Base-by-base conservation (phyloP, 176 grass and related monocot genomes). In the Chloris gayana region DNA sequence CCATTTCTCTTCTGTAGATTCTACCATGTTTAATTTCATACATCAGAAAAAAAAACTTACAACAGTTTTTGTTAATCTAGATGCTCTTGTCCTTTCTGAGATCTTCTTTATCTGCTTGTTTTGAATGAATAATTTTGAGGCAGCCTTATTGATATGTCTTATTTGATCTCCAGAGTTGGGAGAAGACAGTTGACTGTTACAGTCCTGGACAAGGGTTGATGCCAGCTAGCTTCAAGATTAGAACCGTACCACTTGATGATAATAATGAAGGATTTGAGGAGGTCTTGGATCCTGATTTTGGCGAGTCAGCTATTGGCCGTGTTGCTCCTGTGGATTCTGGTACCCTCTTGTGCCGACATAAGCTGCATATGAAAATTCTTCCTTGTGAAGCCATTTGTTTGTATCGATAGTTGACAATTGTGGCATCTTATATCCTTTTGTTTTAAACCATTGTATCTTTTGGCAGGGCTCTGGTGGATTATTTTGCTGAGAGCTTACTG, bases 321-420 rank as follows among this genome's bases (percentile, higher is more conserved):
- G 92, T 94, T 45, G 92, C 92, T 78, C 92, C 92, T 57, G 92
- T 94, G 24, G 92, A 94, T 89, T 94, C 92, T 82, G 92, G 92
- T 91, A 80, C 8, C 64, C 1, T 86, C 56, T 49, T 9, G 15
- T 58, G 35, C 59, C 65, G 32, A 56, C 38, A 49, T 67, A 73
- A 33, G 19, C 32, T 70, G 34, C 64, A 70, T 42, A 70, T 69
- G 27, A 67, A 67, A 25, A 42, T 38, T 42, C 24, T 30, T 17
- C 14, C 66, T 41, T 73, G 25, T 73, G 9, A 47, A 45, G 21
- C 19, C 69, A 25, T 31, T 6, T 76, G 26, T 76, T 47, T 27
- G 38, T 27, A 31, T 24, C 10, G 13, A 35, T 24, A 75, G 17
- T 68, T 74, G 34, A 42, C 37, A 35, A 47, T 14, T 0, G 0